These are phyloP conservation scores for Saposhnikovia divaricata DNA, from an alignment of 129 eudicot genomes.

Conservation along the genomic window DNA sequence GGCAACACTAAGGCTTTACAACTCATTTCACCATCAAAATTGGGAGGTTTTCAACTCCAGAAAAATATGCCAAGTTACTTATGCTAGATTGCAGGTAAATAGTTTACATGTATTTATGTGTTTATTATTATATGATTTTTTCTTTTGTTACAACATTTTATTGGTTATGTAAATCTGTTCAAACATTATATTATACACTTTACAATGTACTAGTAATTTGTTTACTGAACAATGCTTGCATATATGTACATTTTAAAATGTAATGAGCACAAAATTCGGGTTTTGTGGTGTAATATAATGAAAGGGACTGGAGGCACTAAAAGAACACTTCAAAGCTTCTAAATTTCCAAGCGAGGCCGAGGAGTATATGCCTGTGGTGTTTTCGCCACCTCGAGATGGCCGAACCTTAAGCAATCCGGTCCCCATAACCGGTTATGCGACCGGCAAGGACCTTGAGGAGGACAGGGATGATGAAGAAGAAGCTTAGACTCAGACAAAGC, in stretches of 20 bases:
- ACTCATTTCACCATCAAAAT: conserved; percentile 67
- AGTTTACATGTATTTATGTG: background rate
- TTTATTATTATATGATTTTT: too few species aligned
- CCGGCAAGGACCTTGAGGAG: background rate
- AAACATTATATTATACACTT: too few species aligned
- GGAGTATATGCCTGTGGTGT: conserved; percentile 77
- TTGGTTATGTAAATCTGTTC: too few species aligned
- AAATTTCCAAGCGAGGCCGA: conserved; percentile 72
- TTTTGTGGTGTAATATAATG: background rate
- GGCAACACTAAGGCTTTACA: conserved; percentile 71
- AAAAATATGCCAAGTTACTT: conserved; percentile 84
- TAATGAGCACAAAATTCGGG: too few species aligned
- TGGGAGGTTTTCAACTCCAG: conserved; percentile 98
- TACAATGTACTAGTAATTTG: background rate
- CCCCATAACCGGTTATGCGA: conserved; percentile 30
- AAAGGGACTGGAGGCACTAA: conserved; percentile 74
- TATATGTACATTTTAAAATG: background rate
- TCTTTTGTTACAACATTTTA: too few species aligned
- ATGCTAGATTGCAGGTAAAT: conserved; percentile 78
- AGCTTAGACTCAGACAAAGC: background rate
- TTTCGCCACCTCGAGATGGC: conserved; percentile 85
- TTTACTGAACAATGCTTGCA: background rate
- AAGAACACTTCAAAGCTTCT: conserved; percentile 85
- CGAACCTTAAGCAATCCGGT: conserved; percentile 36
- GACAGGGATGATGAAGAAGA: background rate